Evolutionary conservation across 768 basidiomycete species (phyloP).

Genomic region (Lactarius evosmus): DNA sequence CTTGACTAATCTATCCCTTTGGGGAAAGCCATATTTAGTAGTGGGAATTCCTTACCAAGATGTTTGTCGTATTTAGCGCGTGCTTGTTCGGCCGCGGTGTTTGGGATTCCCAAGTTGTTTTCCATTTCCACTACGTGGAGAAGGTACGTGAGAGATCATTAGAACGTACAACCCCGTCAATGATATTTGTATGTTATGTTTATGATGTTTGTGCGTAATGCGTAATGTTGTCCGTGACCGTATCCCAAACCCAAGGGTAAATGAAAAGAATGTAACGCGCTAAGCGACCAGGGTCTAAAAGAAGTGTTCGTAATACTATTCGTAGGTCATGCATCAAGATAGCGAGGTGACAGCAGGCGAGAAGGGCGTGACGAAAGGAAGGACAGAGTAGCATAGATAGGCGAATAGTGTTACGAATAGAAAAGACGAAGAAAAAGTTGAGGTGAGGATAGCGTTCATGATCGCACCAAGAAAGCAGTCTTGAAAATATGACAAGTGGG

Average conservation of each 20-base stretch:
- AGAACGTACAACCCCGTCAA: conserved; percentile 22
- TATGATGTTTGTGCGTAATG: conserved; percentile 10
- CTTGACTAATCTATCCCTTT: neutral
- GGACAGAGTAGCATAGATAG: conserved; percentile 16
- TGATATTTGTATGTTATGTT: conserved; percentile 21
- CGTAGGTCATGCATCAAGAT: conserved; percentile 15
- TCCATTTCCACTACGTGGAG: neutral
- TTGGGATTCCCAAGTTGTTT: conserved; percentile 5
- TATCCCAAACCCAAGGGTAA: conserved; percentile 22
- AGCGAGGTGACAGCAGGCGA: neutral
- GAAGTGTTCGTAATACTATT: neutral
- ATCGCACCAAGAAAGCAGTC: conserved; percentile 12
- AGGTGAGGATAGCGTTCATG: conserved; percentile 11
- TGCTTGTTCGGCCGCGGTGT: neutral
- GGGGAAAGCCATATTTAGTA: neutral
- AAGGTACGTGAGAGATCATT: conserved; percentile 6
- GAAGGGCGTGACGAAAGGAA: neutral
- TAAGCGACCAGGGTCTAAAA: conserved; percentile 19
- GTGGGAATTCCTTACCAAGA: neutral
- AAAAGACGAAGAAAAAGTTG: conserved; percentile 4
- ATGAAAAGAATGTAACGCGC: conserved; percentile 1
- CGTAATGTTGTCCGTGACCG: conserved; percentile 18
- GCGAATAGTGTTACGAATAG: conserved; percentile 25
- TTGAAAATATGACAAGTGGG: conserved; percentile 3
- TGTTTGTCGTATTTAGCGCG: neutral